Evolutionary conservation across 352 stramenopile genomes (phyloP).

Genomic region (Aphanomyces euteiches): DNA sequence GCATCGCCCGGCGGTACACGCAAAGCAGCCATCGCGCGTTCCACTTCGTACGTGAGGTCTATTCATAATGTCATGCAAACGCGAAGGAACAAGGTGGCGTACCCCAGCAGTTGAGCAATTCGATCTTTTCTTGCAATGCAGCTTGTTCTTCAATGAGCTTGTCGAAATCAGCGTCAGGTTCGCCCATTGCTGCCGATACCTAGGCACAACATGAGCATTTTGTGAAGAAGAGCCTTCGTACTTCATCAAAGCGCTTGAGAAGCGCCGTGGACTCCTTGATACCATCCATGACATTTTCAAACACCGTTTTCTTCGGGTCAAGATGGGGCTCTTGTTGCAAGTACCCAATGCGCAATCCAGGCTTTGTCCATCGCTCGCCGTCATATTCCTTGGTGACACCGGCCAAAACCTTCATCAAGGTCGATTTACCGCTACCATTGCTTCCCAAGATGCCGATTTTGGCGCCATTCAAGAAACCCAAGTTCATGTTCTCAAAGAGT

Average conservation of each 20-base stretch:
- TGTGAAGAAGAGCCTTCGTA: neutral
- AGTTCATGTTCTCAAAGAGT: slow-evolving; percentile 73
- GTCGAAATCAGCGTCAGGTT: slow-evolving; percentile 88
- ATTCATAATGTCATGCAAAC: neutral
- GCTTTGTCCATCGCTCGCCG: slow-evolving; percentile 84
- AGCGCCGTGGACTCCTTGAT: slow-evolving; percentile 80
- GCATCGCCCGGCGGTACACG: slow-evolving; percentile 63
- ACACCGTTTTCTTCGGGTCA: slow-evolving; percentile 81
- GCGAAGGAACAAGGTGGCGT: neutral
- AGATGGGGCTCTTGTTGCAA: slow-evolving; percentile 83
- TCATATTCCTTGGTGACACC: slow-evolving; percentile 86
- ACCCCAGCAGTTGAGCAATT: slow-evolving; percentile 74
- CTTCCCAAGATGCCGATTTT: slow-evolving; percentile 94
- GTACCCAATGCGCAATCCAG: slow-evolving; percentile 82
- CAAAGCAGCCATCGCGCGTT: slow-evolving; percentile 77
- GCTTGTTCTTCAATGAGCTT: slow-evolving; percentile 75
- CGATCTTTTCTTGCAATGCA: slow-evolving; percentile 84
- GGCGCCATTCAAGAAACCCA: slow-evolving; percentile 84
- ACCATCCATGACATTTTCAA: slow-evolving; percentile 88
- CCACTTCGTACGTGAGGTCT: slow-evolving; percentile 71
- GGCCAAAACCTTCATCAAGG: slow-evolving; percentile 94
- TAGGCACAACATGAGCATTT: slow-evolving; percentile 5
- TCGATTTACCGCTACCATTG: slow-evolving; percentile 95
- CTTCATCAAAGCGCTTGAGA: slow-evolving; percentile 74
- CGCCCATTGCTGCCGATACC: slow-evolving; percentile 85